Evolutionary conservation across 1,139 yeast species (phyloP).

Genomic region (Kluyveromyces sp.): DNA sequence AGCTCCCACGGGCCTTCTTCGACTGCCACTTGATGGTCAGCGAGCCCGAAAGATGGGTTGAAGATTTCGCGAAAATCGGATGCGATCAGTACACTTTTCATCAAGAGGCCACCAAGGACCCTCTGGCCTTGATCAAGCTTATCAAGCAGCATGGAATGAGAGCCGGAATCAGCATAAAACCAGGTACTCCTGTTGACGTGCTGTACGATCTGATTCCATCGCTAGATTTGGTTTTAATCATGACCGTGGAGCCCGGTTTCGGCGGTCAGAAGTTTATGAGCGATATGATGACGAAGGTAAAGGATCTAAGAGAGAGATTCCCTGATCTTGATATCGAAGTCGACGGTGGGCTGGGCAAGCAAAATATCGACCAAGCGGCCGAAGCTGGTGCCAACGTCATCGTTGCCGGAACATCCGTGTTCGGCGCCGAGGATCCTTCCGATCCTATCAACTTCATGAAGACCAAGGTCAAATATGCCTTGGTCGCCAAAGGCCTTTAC

Average conservation of each 20-base stretch:
- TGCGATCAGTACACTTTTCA: slow-evolving; percentile 97
- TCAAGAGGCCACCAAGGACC: slow-evolving; percentile 85
- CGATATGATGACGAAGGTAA: slow-evolving; percentile 94
- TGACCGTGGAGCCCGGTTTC: slow-evolving; percentile 99
- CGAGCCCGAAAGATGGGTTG: slow-evolving; percentile 92
- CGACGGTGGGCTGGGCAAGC: slow-evolving; percentile 92
- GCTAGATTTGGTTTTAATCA: slow-evolving; percentile 87
- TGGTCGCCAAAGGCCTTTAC: slow-evolving; percentile 30
- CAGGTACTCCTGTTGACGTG: slow-evolving; percentile 85
- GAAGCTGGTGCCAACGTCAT: slow-evolving; percentile 95
- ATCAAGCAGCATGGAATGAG: slow-evolving; percentile 79
- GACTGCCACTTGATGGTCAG: slow-evolving; percentile 99
- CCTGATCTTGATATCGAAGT: slow-evolving; percentile 87
- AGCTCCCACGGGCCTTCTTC: slow-evolving; percentile 54
- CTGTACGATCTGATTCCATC: slow-evolving; percentile 67
- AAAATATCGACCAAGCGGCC: slow-evolving; percentile 78
- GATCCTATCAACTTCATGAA: slow-evolving; percentile 66
- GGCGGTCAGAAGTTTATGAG: slow-evolving; percentile 97
- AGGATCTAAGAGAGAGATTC: slow-evolving; percentile 58
- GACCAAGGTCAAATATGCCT: slow-evolving; percentile 42
- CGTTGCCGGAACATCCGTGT: slow-evolving; percentile 95
- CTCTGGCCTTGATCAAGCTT: slow-evolving; percentile 62
- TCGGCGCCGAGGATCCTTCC: slow-evolving; percentile 71
- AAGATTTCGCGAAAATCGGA: slow-evolving; percentile 86
- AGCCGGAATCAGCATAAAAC: slow-evolving; percentile 93